Percentiles rank a stretch among this genome's conserved stretches.
These are phyloP conservation scores for Fusarium tupiense DNA, from an alignment of 2,329 filamentous ascomycete species.

Conservation along the genomic window DNA sequence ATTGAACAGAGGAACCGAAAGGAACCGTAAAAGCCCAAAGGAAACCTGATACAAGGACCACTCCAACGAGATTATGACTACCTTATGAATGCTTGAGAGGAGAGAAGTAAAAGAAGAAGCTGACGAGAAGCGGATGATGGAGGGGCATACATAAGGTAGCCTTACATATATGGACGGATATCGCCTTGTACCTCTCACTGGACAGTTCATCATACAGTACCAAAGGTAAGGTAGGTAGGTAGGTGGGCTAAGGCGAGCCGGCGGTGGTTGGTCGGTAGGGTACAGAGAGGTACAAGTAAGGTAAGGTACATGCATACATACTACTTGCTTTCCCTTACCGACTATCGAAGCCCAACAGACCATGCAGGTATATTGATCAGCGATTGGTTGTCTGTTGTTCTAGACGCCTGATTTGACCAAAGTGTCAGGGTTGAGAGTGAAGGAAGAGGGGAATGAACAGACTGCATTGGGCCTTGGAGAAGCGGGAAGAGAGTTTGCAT, in stretches of 20 bases:
- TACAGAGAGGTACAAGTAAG: neutral
- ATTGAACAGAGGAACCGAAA: constrained; percentile 22
- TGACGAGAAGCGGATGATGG: neutral
- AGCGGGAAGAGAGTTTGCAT: neutral
- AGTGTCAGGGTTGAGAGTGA: constrained; percentile 8
- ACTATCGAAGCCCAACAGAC: constrained; percentile 8
- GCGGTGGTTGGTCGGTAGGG: neutral
- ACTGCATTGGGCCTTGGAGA: constrained; percentile 4
- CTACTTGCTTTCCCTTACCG: constrained; percentile 14
- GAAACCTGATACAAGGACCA: constrained; percentile 26
- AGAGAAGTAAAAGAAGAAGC: constrained; percentile 13
- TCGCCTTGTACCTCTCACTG: neutral
- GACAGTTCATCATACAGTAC: constrained; percentile 23
- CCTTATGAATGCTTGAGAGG: constrained; percentile 2
- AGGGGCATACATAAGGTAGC: neutral
- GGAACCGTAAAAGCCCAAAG: constrained; percentile 23
- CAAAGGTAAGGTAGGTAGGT: neutral
- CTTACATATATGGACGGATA: neutral
- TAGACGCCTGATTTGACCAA: constrained; percentile 13
- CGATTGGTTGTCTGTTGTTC: constrained; percentile 20
- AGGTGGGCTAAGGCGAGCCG: neutral
- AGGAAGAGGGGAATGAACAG: constrained; percentile 19
- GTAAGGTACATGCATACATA: neutral
- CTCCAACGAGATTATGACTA: constrained; percentile 15
- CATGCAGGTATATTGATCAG: constrained; percentile 7